Conservation (phyloP, 2,329 filamentous ascomycete species). For the Talaromyces sp. region DNA sequence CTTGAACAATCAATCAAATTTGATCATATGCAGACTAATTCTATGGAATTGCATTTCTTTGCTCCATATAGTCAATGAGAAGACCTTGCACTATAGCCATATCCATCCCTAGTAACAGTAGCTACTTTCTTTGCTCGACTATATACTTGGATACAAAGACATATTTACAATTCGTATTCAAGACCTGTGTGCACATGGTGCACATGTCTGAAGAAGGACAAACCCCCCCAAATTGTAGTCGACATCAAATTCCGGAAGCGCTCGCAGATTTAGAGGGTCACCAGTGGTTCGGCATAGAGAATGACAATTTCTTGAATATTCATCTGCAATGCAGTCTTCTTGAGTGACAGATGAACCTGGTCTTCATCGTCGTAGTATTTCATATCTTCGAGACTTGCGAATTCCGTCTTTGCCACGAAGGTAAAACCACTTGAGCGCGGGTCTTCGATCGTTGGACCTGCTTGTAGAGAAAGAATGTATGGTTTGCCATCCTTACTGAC, state of each 20-base stretch:
- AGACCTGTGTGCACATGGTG: too few relatives aligned
- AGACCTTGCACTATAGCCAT: neutral
- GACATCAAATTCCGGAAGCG: neutral
- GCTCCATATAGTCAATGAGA: neutral
- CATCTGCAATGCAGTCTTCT: conserved; percentile 29
- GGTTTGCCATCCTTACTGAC: conserved; percentile 62
- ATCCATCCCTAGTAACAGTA: neutral
- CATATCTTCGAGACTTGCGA: conserved; percentile 65
- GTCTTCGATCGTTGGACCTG: conserved; percentile 54
- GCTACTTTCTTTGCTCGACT: neutral
- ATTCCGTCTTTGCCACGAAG: conserved; percentile 59
- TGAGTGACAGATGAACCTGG: conserved; percentile 52
- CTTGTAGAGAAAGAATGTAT: conserved; percentile 61
- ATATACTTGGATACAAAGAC: neutral
- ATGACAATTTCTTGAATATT: conserved; percentile 33
- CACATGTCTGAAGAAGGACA: neutral
- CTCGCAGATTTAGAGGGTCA: neutral
- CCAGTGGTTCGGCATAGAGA: conserved; percentile 32
- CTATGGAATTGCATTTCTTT: neutral
- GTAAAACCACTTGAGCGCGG: conserved; percentile 63
- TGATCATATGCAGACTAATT: neutral
- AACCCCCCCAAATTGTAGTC: neutral
- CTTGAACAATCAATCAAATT: neutral
- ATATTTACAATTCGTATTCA: too few relatives aligned
- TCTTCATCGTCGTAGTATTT: conserved; percentile 63